Evolutionary conservation across 495 filamentous ascomycete genomes (phyloP), one percentile per base, ranked within the genome.

Genomic region (Bombardia bombarda): DNA sequence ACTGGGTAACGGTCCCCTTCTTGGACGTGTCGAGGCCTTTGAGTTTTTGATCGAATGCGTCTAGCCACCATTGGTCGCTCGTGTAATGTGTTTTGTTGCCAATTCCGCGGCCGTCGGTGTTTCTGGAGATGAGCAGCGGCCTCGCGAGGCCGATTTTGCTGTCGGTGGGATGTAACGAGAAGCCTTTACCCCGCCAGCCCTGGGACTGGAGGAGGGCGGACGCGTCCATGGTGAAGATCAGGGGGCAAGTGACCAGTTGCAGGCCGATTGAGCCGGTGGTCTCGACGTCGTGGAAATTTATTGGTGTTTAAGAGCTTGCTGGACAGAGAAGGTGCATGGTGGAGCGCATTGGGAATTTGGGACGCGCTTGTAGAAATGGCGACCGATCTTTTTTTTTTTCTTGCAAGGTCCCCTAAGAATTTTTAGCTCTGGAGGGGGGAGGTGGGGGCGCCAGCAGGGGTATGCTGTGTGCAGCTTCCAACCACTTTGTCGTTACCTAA

Each of bases 101-200:
- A 3, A 90, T 65, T 22, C 86, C 86, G 46, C 78, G 67, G 42
- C 76, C 79, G 61, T 86, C 80, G 24, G 73, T 61, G 60, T 85
- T 86, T 40, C 77, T 78, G 13, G 77, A 72, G 21, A 88, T 69
- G 32, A 85, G 74, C 20, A 90, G 63, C 7, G 84, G 85, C 43
- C 74, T 75, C 10, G 74, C 72, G 7, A 90, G 73, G 21, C 85
- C 85, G 24, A 75, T 79, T 20, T 68, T 67, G 54, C 77, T 74
- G 67, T 66, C 62, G 35, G 78, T 78, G 9, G 81, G 74, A 57
- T 88, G 81, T 8, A 90, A 73, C 0, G 84, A 77, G 61, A 84
- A 79, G 51, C 86, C 86, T 21, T 75, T 72, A 47, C 86, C 86
- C 46, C 77, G 76, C 86, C 86, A 90, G 50, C 86, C 86, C 67